Conservation (phyloP, 129 eudicot species). For the Lactuca saligna region DNA sequence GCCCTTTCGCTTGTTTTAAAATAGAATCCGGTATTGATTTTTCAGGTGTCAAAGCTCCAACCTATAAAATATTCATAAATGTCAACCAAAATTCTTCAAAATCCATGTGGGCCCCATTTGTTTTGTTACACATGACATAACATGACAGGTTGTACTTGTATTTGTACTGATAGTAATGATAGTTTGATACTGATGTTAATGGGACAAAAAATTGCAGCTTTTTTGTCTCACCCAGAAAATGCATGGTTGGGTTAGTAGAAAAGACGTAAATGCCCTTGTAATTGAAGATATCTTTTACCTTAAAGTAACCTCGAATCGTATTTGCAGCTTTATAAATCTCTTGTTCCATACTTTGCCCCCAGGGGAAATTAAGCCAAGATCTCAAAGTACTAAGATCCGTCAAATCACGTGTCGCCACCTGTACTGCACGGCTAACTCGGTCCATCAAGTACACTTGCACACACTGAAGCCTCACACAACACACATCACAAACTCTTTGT, state of each 20-base stretch:
- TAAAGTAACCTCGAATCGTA: conserved; percentile 50
- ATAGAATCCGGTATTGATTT: conserved; percentile 55
- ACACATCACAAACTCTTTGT: conserved; percentile 65
- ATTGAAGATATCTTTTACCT: conserved; percentile 30
- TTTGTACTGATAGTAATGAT: too few relatives aligned
- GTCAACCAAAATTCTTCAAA: conserved; percentile 10
- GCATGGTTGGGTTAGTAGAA: too few relatives aligned
- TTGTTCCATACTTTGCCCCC: conserved; percentile 64
- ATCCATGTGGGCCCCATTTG: background rate
- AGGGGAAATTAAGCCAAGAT: conserved; percentile 58
- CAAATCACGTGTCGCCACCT: conserved; percentile 52
- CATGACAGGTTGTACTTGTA: background rate
- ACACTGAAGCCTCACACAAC: conserved; percentile 51
- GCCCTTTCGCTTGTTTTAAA: conserved; percentile 59
- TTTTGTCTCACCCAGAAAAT: too few relatives aligned
- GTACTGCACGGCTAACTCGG: conserved; percentile 57
- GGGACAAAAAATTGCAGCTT: too few relatives aligned
- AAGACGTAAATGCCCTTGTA: too few relatives aligned
- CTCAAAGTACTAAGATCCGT: conserved; percentile 57
- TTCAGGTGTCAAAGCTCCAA: conserved; percentile 52
- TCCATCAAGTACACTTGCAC: conserved; percentile 53
- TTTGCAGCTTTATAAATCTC: conserved; percentile 63
- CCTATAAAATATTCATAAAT: conserved; percentile 23
- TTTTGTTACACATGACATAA: background rate
- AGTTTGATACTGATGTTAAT: too few relatives aligned